A percentile compares a stretch with the other conserved stretches of the same genome.
Conservation (phyloP, 768 basidiomycete species). For the Hygrocybe punicea region DNA sequence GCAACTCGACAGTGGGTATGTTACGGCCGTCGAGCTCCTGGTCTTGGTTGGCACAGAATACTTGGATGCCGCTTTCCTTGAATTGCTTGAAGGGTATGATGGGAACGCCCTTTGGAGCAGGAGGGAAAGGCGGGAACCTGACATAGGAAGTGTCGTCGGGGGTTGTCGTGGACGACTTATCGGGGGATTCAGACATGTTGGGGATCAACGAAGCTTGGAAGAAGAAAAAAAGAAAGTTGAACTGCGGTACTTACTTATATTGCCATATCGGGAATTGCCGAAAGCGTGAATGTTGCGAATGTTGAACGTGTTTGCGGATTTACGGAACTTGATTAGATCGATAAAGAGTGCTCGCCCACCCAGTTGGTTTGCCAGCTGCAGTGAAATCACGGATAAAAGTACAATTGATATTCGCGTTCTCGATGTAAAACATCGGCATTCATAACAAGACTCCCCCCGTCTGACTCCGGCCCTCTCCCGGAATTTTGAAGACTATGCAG, state of each 20-base stretch:
- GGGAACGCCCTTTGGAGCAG: constrained; percentile 36
- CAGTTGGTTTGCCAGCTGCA: too few relatives aligned
- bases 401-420: too few relatives aligned
- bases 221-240: not conserved
- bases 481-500: too few relatives aligned
- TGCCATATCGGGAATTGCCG: not conserved
- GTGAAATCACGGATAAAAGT: too few relatives aligned
- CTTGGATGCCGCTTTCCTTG: constrained; percentile 54
- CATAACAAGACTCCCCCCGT: too few relatives aligned
- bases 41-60: constrained; percentile 47
- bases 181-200: not conserved
- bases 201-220: not conserved
- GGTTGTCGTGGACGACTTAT: not conserved
- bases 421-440: too few relatives aligned
- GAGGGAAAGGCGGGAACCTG: constrained; percentile 31
- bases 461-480: too few relatives aligned
- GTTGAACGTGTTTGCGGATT: not conserved
- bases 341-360: too few relatives aligned
- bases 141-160: not conserved
- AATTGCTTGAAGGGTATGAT: constrained; percentile 58
- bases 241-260: not conserved
- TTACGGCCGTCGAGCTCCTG: constrained; percentile 64
- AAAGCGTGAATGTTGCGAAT: not conserved
- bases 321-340: too few relatives aligned
- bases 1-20: constrained; percentile 60